phyloP scores from a whole-genome alignment of 257 asterid genomes.

The Solanum bukasovii region DNA sequence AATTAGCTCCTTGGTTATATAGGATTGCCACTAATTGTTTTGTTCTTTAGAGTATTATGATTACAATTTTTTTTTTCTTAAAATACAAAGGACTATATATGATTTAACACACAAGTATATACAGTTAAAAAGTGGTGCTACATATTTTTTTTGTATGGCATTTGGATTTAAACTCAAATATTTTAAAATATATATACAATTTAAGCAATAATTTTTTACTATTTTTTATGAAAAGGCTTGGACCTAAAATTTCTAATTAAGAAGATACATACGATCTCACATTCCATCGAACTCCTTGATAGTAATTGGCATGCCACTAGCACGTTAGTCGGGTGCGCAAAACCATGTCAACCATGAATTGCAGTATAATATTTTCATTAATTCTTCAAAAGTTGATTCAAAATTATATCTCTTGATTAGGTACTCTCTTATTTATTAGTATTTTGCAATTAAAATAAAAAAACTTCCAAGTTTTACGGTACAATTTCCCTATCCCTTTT shows the following conservation, averaged over 20 bases:
- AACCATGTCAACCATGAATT: background rate
- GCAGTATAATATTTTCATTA: background rate
- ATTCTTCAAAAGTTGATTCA: background rate
- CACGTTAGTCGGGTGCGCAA: background rate
- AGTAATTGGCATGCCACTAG: background rate
- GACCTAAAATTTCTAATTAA: background rate
- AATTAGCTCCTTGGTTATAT: background rate
- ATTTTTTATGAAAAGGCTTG: background rate
- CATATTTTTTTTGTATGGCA: no score
- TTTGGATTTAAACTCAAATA: background rate
- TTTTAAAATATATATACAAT: background rate
- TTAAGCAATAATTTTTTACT: background rate
- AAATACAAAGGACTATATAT: background rate
- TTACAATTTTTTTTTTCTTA: no score
- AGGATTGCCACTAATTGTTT: background rate
- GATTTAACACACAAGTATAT: no score
- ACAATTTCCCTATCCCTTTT: background rate
- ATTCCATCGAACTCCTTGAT: background rate
- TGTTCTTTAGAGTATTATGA: background rate
- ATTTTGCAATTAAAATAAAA: background rate
- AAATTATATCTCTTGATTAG: background rate
- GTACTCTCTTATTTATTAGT: background rate
- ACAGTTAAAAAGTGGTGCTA: background rate
- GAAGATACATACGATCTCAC: background rate
- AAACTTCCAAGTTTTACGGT: background rate